Base-by-base conservation (phyloP, 192 early-diverging fungal genomes). In the Coemansia sp. region DNA sequence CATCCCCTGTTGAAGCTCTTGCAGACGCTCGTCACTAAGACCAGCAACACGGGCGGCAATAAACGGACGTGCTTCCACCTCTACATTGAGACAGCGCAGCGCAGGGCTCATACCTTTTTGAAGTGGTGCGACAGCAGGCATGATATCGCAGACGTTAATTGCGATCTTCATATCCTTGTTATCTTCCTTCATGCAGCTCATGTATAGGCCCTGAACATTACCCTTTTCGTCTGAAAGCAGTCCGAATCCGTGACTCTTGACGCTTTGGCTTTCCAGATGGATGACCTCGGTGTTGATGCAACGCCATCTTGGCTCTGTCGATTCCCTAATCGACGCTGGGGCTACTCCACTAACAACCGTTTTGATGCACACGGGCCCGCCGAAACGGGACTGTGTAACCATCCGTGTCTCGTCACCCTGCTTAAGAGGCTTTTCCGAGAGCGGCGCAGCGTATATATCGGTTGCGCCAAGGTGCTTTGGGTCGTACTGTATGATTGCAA, bases 401-500 rank as follows among this genome's bases (percentile, higher is more conserved):
- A 90, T 74, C 25, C 71, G 78, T 9, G 79, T 69, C 8, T 78
- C 59, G 67, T 89, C 87, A 13, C 93, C 92, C 61, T 93, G 90
- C 7, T 66, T 81, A 2, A 93, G 67, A 7, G 76, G 69, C 31
- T 71, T 77, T 29, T 70, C 53, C 34, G 87, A 92, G 35, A 95
- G 76, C 25, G 77, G 74, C 4, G 87, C 82, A 4, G 87, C 68
- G 31, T 74, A 64, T 12, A 95, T 87, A 16, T 93, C 89, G 8
- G 92, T 94, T 8, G 87, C 70, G 20, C 91, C 94, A 57, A 95
- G 68, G 7, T 90, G 77, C 13, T 58, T 64, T 25, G 92, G 84
- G 53, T 98, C 90, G 67, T 93, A 98, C 33, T 86, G 86, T 12
- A 98, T 33, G 34, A 98, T 84, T 2, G 89, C 88, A 82, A 91